phyloP scores from a whole-genome alignment of 768 basidiomycete genomes.

The Nidularia sp. region DNA sequence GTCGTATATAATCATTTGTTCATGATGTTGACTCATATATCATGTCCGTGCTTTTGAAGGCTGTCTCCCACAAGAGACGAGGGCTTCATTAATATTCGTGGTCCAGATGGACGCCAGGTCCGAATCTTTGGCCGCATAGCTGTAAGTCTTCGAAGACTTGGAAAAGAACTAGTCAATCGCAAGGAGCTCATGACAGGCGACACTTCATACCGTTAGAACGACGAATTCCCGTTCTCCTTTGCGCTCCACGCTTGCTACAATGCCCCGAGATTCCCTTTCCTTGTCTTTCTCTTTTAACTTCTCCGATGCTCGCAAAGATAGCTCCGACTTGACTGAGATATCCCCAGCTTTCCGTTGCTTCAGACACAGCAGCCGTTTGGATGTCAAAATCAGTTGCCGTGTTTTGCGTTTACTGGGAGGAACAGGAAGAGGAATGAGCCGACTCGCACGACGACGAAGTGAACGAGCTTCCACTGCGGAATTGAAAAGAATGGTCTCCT shows the following conservation, averaged over 20 bases:
- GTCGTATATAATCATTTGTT: too few relatives aligned
- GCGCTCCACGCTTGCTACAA: conserved; percentile 42
- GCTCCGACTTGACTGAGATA: conserved; percentile 46
- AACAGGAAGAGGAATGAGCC: conserved; percentile 45
- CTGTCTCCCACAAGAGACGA: conserved; percentile 12
- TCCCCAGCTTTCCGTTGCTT: conserved; percentile 37
- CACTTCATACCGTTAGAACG: conserved; percentile 50
- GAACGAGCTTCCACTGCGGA: conserved; percentile 52
- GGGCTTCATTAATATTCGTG: conserved; percentile 31
- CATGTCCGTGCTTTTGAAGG: conserved; percentile 14
- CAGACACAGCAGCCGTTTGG: conserved; percentile 51
- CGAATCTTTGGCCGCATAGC: conserved; percentile 35
- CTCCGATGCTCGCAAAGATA: conserved; percentile 32
- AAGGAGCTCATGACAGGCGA: not conserved
- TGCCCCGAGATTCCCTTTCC: conserved; percentile 40
- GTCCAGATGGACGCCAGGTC: conserved; percentile 29
- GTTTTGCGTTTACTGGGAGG: conserved; percentile 45
- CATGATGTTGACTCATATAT: conserved; percentile 1
- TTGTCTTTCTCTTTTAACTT: conserved; percentile 36
- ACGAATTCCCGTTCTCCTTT: conserved; percentile 59
- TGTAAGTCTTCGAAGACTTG: conserved; percentile 43
- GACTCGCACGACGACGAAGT: conserved; percentile 53
- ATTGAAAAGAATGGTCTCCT: conserved; percentile 46
- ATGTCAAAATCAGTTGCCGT: conserved; percentile 54
- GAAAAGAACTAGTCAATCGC: not conserved